phyloP scores from a whole-genome alignment of 306 rosid genomes.

The Trifolium dubium region DNA sequence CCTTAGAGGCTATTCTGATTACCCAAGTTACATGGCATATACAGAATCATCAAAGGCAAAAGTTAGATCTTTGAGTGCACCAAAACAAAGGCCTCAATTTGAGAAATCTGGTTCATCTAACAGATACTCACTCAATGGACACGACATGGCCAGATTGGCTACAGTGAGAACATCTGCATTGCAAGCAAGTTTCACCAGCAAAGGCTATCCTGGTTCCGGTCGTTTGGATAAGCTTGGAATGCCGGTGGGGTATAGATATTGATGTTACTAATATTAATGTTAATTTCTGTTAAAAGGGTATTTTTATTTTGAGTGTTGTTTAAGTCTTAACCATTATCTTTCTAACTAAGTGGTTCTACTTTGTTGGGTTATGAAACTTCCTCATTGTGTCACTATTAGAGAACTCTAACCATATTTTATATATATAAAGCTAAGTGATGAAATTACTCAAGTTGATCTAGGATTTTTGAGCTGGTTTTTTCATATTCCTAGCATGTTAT shows the following conservation, averaged over 20 bases:
- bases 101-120: slow-evolving; percentile 70
- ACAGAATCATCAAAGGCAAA: slow-evolving; percentile 90
- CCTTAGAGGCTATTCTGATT: slow-evolving; percentile 59
- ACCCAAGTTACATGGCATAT: slow-evolving; percentile 85
- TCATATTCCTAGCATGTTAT: background rate
- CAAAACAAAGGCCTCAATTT: slow-evolving; percentile 75
- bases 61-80: slow-evolving; percentile 81
- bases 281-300: slow-evolving; percentile 18
- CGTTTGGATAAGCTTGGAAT: slow-evolving; percentile 90
- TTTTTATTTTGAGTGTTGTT: slow-evolving; percentile 4
- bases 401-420: background rate
- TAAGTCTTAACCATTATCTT: background rate
- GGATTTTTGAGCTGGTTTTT: background rate
- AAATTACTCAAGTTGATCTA: background rate
- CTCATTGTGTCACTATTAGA: background rate
- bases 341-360: background rate
- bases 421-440: background rate
- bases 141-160: slow-evolving; percentile 49
- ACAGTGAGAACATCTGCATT: slow-evolving; percentile 50
- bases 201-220: slow-evolving; percentile 93
- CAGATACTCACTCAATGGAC: slow-evolving; percentile 54
- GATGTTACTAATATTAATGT: slow-evolving; percentile 10
- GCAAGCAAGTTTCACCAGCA: slow-evolving; percentile 65
- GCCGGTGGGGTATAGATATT: slow-evolving; percentile 84
- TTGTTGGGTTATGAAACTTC: slow-evolving; percentile 7